Percentiles rank a stretch among this genome's conserved stretches.
phyloP scores from a whole-genome alignment of 2,329 filamentous ascomycete species.

The Ceratocystis alfenasii region DNA sequence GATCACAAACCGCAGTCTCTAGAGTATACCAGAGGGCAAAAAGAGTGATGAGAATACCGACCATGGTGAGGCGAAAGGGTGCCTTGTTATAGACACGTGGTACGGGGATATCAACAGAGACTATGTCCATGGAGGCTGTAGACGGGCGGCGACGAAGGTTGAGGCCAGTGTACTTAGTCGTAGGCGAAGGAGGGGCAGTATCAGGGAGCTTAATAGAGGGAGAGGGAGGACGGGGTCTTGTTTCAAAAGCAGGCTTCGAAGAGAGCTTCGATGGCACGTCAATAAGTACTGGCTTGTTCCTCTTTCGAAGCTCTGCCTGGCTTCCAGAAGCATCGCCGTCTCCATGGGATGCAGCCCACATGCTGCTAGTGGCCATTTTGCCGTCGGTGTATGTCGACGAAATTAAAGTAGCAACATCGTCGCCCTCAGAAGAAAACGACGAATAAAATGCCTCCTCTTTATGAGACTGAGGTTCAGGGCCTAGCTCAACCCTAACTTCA shows the following conservation, averaged over 20 bases:
- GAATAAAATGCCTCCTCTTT: conserved; percentile 12
- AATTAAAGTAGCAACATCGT: conserved; percentile 15
- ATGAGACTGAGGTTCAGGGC: conserved; percentile 24
- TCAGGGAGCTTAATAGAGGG: not conserved
- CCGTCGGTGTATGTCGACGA: conserved; percentile 14
- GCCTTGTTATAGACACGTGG: conserved; percentile 39
- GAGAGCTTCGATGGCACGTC: not conserved
- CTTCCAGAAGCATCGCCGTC: conserved; percentile 10
- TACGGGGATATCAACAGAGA: conserved; percentile 35
- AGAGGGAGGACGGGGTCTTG: not conserved
- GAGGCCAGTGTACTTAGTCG: conserved; percentile 2
- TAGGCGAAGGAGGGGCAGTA: not conserved
- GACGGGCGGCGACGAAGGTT: conserved; percentile 15
- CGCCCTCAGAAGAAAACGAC: conserved; percentile 15
- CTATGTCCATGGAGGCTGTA: conserved; percentile 21
- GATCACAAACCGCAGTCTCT: conserved; percentile 43
- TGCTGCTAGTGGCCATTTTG: conserved; percentile 15
- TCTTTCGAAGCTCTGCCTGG: conserved; percentile 14
- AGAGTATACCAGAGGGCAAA: conserved; percentile 41
- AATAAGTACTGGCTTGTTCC: conserved; percentile 1
- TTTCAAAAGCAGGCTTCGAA: not conserved
- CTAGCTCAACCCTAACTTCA: not conserved
- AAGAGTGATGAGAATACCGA: conserved; percentile 37
- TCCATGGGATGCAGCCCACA: conserved; percentile 14
- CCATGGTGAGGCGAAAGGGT: conserved; percentile 36